Base-by-base conservation (phyloP, 2,329 filamentous ascomycete genomes). In the Diplodia seriata region DNA sequence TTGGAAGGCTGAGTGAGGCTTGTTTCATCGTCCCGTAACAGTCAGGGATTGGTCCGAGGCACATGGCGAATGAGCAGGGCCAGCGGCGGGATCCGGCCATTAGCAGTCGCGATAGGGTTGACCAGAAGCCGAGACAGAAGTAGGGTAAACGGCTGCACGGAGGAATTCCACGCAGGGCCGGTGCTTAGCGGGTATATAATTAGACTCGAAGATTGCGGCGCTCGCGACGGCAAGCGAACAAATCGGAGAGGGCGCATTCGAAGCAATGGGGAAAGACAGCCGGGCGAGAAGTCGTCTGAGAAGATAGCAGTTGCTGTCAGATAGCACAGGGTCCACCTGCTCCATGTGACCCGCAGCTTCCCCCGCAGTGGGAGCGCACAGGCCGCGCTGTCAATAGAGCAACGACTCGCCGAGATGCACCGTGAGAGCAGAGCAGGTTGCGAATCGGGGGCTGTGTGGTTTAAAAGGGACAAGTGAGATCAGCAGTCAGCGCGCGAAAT, bases 321-420 rank as follows among this genome's bases (percentile, higher is more conserved):
- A 40, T 47, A 47, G 36, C 40, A 40, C 56, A 9, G 36, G 38
- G 9, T 12, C 36, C 56, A 31, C 36, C 31, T 14, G 31, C n/a
- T 57, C 9, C 54, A 26, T 59, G 38, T 59, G 55, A 47, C 55
- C 20, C 11, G 20, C 11, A 11, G 36, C 55, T 59, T 33, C 36
- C 59, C 59, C 59, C 59, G 59, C 57, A 61, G 57, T 36, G 38
- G 56, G 23, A 15, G 36, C 23, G 56, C 57, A 62, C 43, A 38
- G 57, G 43, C 57, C 57, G 26, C 57, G 18, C 8, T 62, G 51
- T 38, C 57, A 62, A 62, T 62, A 63, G 47, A 63, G 40, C 47
- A 15, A 26, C 59, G 59, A 63, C 18, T 61, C 57, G 57, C 14
- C 3, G 2, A 4, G 38, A 36, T n/a, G 29, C 56, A 14, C 20